Evolutionary conservation across 192 early-diverging fungal species (phyloP).

Genomic region (Coemansia aciculifera): DNA sequence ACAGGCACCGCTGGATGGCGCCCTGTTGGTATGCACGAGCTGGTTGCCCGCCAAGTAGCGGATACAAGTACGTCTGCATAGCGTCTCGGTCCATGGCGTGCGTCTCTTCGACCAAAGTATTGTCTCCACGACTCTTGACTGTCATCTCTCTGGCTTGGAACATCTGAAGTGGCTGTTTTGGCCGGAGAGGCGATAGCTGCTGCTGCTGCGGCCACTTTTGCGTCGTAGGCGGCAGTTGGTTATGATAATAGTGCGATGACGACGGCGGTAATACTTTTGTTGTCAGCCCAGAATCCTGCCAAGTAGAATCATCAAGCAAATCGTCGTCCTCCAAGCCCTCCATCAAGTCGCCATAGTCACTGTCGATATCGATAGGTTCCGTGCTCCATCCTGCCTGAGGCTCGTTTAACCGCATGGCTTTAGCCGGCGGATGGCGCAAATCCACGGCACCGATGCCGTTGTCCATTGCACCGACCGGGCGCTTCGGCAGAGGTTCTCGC

Average conservation of each 20-base stretch:
- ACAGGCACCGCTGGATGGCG: slow-evolving; percentile 73
- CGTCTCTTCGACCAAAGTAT: slow-evolving; percentile 33
- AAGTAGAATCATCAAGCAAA: slow-evolving; percentile 6
- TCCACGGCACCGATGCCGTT: not conserved
- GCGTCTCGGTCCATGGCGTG: slow-evolving; percentile 37
- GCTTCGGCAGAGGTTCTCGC: slow-evolving; percentile 7
- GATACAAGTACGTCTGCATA: slow-evolving; percentile 47
- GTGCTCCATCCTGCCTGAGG: slow-evolving; percentile 3
- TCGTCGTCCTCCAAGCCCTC: slow-evolving; percentile 23
- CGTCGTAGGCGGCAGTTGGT: no score
- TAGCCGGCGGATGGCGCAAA: slow-evolving; percentile 19
- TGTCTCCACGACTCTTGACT: slow-evolving; percentile 41
- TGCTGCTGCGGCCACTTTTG: not conserved
- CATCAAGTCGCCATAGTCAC: slow-evolving; percentile 31
- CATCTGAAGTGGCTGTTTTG: slow-evolving; percentile 5
- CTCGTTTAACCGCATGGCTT: slow-evolving; percentile 7
- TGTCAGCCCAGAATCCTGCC: not conserved
- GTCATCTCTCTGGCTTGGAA: slow-evolving; percentile 28
- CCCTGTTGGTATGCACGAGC: slow-evolving; percentile 87
- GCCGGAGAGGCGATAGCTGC: not conserved
- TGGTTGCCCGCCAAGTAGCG: slow-evolving; percentile 43
- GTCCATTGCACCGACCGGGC: slow-evolving; percentile 2
- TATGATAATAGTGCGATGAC: not conserved
- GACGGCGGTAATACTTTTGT: not conserved
- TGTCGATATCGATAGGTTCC: slow-evolving; percentile 28